Percentiles rank a stretch among this genome's conserved stretches.
Conservation (phyloP, 257 asterid species). For the Coffea canephora region DNA sequence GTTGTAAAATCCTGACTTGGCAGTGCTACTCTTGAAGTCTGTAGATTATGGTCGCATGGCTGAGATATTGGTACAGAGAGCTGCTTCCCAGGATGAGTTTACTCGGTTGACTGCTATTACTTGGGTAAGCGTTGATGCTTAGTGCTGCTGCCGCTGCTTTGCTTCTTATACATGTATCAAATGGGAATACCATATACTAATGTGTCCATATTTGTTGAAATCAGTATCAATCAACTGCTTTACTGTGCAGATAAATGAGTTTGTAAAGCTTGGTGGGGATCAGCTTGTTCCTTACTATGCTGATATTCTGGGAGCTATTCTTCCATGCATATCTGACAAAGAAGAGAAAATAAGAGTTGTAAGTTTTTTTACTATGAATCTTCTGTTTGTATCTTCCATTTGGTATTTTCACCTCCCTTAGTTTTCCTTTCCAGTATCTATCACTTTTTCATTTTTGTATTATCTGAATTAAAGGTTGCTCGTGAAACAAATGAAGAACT, state of each 20-base stretch:
- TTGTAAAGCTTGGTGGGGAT: conserved; percentile 99
- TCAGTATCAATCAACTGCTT: conserved; percentile 21
- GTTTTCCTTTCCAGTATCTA: neutral
- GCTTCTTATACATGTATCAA: neutral
- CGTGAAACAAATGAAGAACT: conserved; percentile 98
- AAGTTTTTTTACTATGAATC: conserved; percentile 27
- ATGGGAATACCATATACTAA: neutral
- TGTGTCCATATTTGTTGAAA: conserved; percentile 21
- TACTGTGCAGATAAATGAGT: conserved; percentile 75
- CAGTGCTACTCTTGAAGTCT: conserved; percentile 62
- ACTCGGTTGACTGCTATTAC: conserved; percentile 94
- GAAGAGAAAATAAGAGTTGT: conserved; percentile 98
- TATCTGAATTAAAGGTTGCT: conserved; percentile 59
- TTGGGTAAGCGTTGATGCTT: conserved; percentile 59
- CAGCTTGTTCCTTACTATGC: conserved; percentile 97
- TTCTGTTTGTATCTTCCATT: neutral
- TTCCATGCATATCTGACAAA: conserved; percentile 97
- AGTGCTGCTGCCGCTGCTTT: neutral
- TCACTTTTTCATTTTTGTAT: neutral
- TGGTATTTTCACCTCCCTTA: neutral
- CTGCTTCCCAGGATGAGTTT: conserved; percentile 90
- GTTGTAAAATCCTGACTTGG: conserved; percentile 32
- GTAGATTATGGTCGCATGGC: conserved; percentile 99
- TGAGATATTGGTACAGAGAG: conserved; percentile 96
- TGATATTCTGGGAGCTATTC: conserved; percentile 91